A percentile compares a stretch with the other conserved stretches of the same genome.
phyloP scores from a whole-genome alignment of 768 basidiomycete species.

The Mycena galopus region DNA sequence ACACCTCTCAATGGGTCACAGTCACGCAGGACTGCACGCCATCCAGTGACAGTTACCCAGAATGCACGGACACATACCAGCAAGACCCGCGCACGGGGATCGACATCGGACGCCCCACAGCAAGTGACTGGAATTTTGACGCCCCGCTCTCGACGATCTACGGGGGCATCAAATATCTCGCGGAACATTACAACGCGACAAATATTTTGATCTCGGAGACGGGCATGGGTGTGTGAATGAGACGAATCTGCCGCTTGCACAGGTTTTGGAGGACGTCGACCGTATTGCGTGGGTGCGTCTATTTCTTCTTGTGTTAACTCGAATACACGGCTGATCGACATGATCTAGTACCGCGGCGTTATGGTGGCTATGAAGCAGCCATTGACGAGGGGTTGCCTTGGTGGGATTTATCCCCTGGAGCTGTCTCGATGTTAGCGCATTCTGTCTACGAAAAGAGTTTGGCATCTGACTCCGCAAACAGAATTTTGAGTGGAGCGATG shows the following conservation, averaged over 20 bases:
- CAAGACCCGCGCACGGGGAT: slow-evolving; percentile 29
- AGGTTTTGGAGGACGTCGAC: slow-evolving; percentile 53
- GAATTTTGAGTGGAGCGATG: slow-evolving; percentile 63
- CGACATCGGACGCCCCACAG: slow-evolving; percentile 36
- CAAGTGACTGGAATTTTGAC: slow-evolving; percentile 38
- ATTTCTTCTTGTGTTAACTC: not conserved
- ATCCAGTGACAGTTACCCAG: slow-evolving; percentile 27
- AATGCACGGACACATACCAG: slow-evolving; percentile 32
- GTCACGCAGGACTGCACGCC: slow-evolving; percentile 26
- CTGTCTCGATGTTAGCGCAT: slow-evolving; percentile 45
- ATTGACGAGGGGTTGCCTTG: slow-evolving; percentile 52
- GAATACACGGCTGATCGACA: not conserved
- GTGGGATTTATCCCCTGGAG: slow-evolving; percentile 54
- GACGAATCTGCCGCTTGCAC: slow-evolving; percentile 47
- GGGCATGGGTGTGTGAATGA: slow-evolving; percentile 59
- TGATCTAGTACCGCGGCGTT: slow-evolving; percentile 47
- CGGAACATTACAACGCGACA: slow-evolving; percentile 32
- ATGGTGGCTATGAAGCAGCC: slow-evolving; percentile 54
- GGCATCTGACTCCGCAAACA: slow-evolving; percentile 38
- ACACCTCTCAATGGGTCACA: slow-evolving; percentile 37
- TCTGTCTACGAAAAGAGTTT: not conserved
- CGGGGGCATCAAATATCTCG: slow-evolving; percentile 34
- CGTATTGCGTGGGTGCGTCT: slow-evolving; percentile 48
- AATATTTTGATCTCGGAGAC: slow-evolving; percentile 55
- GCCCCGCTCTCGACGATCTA: slow-evolving; percentile 35